phyloP scores from a whole-genome alignment of 2,329 filamentous ascomycete species.

The Trichoderma sp. region DNA sequence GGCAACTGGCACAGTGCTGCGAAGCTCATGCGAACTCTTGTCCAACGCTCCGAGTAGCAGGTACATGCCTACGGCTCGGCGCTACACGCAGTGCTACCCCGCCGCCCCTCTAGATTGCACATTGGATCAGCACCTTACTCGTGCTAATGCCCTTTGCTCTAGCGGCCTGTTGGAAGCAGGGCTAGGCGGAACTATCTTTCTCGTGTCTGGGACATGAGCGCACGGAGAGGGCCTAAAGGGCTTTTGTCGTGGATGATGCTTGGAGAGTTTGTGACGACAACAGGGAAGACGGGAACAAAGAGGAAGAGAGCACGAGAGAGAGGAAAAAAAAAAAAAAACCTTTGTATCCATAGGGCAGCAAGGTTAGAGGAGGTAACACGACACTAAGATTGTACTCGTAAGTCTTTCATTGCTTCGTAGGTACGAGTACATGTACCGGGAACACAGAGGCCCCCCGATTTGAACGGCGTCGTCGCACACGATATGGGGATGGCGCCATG shows the following conservation, averaged over 20 bases:
- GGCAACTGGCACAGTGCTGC: background rate
- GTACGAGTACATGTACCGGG: background rate
- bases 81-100: conserved; percentile 15
- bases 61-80: conserved; percentile 6
- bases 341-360: background rate
- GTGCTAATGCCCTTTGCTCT: conserved; percentile 7
- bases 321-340: background rate
- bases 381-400: background rate
- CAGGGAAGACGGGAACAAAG: background rate
- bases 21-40: background rate
- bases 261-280: background rate
- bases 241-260: background rate
- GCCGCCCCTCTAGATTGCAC: conserved; percentile 18
- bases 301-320: background rate
- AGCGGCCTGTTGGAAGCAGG: conserved; percentile 5
- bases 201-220: conserved; percentile 7
- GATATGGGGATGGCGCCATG: background rate
- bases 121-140: conserved; percentile 17
- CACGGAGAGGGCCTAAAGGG: background rate
- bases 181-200: conserved; percentile 13
- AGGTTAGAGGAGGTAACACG: background rate
- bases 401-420: background rate
- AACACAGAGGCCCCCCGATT: background rate
- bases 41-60: conserved; percentile 4
- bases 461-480: background rate